phyloP scores from a whole-genome alignment of 352 stramenopile species.

The Saprolegnia parasitica region DNA sequence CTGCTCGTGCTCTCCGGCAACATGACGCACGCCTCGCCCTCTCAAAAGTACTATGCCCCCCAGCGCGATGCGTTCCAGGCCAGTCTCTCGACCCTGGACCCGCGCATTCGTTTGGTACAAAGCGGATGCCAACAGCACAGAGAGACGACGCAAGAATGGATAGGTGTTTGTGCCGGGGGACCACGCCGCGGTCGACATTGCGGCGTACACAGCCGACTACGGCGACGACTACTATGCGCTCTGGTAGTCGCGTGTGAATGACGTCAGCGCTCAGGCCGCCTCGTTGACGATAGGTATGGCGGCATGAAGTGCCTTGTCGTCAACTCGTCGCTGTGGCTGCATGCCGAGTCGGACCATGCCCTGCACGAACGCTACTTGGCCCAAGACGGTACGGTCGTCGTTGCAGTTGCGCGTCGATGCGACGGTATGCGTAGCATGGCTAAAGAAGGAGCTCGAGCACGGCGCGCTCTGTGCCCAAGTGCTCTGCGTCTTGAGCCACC shows the following conservation, averaged over 20 bases:
- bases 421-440: constrained; percentile 45
- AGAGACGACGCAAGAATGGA: constrained; percentile 1
- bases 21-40: constrained; percentile 39
- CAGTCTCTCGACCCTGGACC: constrained; percentile 49
- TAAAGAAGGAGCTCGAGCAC: constrained; percentile 70
- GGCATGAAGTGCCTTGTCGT: constrained; percentile 76
- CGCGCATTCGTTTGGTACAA: constrained; percentile 52
- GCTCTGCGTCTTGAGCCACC: constrained; percentile 52
- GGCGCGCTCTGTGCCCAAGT: constrained; percentile 71
- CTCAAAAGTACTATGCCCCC: constrained; percentile 38
- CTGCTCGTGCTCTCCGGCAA: constrained; percentile 69
- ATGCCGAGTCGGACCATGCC: constrained; percentile 2
- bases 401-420: no score
- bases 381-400: constrained; percentile 59
- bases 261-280: neutral
- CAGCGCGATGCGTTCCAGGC: constrained; percentile 55
- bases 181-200: constrained; percentile 27
- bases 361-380: constrained; percentile 36
- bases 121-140: neutral
- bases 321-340: constrained; percentile 48
- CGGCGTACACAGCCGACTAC: constrained; percentile 48
- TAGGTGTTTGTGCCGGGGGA: constrained; percentile 54
- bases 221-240: constrained; percentile 70
- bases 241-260: constrained; percentile 34
- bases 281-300: constrained; percentile 42